Evolutionary conservation across 306 rosid genomes (phyloP).

Genomic region (Vicia faba): DNA sequence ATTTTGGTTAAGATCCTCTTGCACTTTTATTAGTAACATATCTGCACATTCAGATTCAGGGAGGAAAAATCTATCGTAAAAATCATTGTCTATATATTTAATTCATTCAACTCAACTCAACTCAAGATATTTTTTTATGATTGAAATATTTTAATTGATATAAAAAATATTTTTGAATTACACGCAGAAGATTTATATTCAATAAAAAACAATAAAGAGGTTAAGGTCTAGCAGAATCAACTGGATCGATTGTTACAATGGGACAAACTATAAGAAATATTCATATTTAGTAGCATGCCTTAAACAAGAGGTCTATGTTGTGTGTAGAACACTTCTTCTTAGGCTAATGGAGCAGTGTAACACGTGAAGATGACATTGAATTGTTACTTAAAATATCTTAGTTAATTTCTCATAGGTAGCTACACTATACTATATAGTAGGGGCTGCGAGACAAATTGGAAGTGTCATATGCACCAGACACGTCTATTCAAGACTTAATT

Average conservation of each 20-base stretch:
- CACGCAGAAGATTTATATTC: too few species aligned
- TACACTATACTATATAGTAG: not conserved
- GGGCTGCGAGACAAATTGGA: conserved; percentile 23
- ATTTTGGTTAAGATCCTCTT: conserved; percentile 32
- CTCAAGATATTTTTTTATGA: not conserved
- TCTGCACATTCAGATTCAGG: conserved; percentile 6
- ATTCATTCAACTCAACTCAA: too few species aligned
- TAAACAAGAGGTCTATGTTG: too few species aligned
- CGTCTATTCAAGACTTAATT: conserved; percentile 45
- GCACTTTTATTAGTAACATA: conserved; percentile 43
- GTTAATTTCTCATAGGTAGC: too few species aligned
- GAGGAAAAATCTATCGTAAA: not conserved
- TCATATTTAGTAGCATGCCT: too few species aligned
- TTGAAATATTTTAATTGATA: too few species aligned
- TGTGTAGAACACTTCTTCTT: not conserved
- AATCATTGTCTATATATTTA: not conserved
- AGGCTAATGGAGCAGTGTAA: not conserved
- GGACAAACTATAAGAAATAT: too few species aligned
- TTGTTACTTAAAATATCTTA: conserved; percentile 11
- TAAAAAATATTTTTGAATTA: too few species aligned
- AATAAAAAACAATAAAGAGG: too few species aligned
- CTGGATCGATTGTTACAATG: too few species aligned
- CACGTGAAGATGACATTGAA: not conserved
- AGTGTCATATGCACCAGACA: conserved; percentile 49
- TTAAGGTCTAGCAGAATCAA: too few species aligned